Conservation (phyloP, 305 asterid species). For the Rubia peregrina region DNA sequence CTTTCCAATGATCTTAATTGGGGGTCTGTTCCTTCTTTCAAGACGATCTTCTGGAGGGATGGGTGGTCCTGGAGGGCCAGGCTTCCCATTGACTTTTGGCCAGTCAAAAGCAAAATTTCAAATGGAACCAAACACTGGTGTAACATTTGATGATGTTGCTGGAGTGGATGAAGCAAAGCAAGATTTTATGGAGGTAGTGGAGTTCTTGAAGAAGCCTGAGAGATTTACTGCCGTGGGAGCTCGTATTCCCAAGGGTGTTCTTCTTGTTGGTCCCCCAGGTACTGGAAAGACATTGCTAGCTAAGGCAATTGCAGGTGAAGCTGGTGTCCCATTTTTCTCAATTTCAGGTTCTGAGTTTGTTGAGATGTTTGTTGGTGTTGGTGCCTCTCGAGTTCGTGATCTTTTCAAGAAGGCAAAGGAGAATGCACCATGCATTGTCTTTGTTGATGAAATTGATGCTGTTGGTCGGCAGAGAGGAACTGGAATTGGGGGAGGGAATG, state of each 20-base stretch:
- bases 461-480: slow-evolving; percentile 96
- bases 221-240: slow-evolving; percentile 93
- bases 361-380: slow-evolving; percentile 97
- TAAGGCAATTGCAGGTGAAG: slow-evolving; percentile 95
- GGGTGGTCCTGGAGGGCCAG: slow-evolving; percentile 98
- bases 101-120: slow-evolving; percentile 90
- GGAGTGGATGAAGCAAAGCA: slow-evolving; percentile 99
- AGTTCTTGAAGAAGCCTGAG: slow-evolving; percentile 89
- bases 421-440: slow-evolving; percentile 88
- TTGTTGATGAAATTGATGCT: slow-evolving; percentile 95
- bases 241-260: slow-evolving; percentile 94
- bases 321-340: slow-evolving; percentile 90
- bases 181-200: slow-evolving; percentile 96
- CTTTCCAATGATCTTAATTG: slow-evolving; percentile 71
- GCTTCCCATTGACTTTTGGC: slow-evolving; percentile 64
- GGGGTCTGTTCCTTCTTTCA: slow-evolving; percentile 88
- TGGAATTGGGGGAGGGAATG: slow-evolving; percentile 94
- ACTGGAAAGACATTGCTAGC: slow-evolving; percentile 90
- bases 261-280: slow-evolving; percentile 93
- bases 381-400: slow-evolving; percentile 90
- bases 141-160: slow-evolving; percentile 87
- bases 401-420: slow-evolving; percentile 98
- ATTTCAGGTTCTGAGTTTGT: slow-evolving; percentile 94
- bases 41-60: slow-evolving; percentile 84
- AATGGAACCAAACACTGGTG: slow-evolving; percentile 96